Evolutionary conservation across 1,284 basidiomycete genomes (phyloP).

Genomic region (Ganoderma boninense): DNA sequence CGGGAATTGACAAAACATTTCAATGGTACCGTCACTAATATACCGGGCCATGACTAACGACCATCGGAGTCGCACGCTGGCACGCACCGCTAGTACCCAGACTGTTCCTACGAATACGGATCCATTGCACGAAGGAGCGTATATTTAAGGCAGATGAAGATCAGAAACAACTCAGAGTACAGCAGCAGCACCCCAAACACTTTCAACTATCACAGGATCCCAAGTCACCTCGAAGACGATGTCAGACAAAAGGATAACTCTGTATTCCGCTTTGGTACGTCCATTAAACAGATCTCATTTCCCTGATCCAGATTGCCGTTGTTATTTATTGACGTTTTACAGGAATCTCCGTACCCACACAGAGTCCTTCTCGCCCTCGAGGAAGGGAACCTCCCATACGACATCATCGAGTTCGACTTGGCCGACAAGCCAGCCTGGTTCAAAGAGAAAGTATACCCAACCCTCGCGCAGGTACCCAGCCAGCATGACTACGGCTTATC

Average conservation of each 20-base stretch:
- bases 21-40: too few relatives aligned
- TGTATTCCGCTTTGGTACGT: background rate
- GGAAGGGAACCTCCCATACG: constrained; percentile 30
- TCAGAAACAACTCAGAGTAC: background rate
- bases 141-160: background rate
- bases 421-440: constrained; percentile 48
- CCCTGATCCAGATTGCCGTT: too few relatives aligned
- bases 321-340: background rate
- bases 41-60: background rate
- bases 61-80: background rate
- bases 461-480: constrained; percentile 32
- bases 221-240: background rate
- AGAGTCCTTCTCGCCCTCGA: constrained; percentile 12
- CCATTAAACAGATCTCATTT: background rate
- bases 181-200: background rate
- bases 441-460: constrained; percentile 46
- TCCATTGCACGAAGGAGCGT: background rate
- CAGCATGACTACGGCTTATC: constrained; percentile 14
- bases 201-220: background rate
- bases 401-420: constrained; percentile 31
- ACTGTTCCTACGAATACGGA: background rate
- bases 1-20: too few relatives aligned
- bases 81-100: background rate
- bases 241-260: background rate
- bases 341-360: constrained; percentile 9